Base-by-base conservation (phyloP, 1,139 yeast genomes). In the Yamadazyma triangularis region DNA sequence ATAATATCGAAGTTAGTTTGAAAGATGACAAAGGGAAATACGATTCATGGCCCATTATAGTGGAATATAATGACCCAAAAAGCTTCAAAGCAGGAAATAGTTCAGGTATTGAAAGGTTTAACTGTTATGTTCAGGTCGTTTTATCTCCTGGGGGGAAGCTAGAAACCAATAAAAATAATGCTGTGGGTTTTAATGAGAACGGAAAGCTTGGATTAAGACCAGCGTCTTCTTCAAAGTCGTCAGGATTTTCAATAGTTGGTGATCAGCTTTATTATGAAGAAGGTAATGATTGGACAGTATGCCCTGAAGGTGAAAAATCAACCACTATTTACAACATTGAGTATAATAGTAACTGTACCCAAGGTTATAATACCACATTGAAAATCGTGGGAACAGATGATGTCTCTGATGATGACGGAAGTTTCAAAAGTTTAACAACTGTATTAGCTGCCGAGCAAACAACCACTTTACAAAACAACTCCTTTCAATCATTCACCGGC, bases 131-230 rank as follows among this genome's bases (percentile, higher is more conserved):
- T 8, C 18, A 23, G n/a, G 24, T 38, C 3, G 6, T 34, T n/a
- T 25, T 40, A 6, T 32, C 39, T 10, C 44, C 44, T 4, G 22
- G 26, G 13, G 44, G 44, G 4, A 26, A 34, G 13, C 15, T 40
- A 9, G 15, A 19, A 10, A 26, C 11, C 6, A 12, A 10, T 4
- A 9, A 4, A 10, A 38, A 38, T 3, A 24, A 28, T n/a, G 2
- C n/a, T 8, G 29, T 33, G 5, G 42, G 44, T 5, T 36, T 40
- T 26, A 27, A 33, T 26, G 15, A 15, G 3, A 15, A 29, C 3
- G 44, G 44, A 4, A n/a, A 30, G 25, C 36, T 28, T 8, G 44
- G 44, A 9, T 20, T 30, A 8, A 11, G 10, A 3, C 41, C 43
- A 2, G 15, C 15, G 2, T 14, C 26, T 18, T 15, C 15, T 9